Evolutionary conservation across 73 alveolate species (phyloP), one percentile per base, ranked within the genome.

Genomic region (Uronychia binucleata): DNA sequence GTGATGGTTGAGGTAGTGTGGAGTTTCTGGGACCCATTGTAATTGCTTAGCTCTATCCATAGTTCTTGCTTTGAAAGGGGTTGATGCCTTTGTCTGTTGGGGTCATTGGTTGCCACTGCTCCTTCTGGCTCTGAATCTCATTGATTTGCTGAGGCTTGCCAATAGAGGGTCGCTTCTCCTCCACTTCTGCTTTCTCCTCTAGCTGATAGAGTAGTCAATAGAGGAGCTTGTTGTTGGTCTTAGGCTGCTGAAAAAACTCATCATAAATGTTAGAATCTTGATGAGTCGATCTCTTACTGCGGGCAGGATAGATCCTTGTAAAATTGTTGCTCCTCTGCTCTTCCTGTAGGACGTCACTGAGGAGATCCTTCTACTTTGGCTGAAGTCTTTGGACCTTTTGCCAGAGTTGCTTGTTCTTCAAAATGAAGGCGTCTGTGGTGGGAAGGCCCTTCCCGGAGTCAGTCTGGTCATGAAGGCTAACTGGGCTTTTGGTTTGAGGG

Each of bases 271-370:
- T 30, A 33, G 75, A 29, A 0, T 77, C 78, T 77, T 57, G 19
- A 46, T 46, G 5, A 46, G 5, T 46, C 67, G 19, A 19, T 46
- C 19, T 46, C 67, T 46, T 46, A 46, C 67, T 79, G 58, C 86
- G 32, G 34, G 78, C 27, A 0, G 94, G 94, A 77, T 83, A 88
- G 29, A 88, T 88, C 34, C 94, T 74, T 11, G 81, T 74, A 46
- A 83, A 88, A 75, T 88, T 88, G 26, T 80, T 79, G 33, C 34
- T 60, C 28, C 94, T 30, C 0, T 28, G 31, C 0, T 81, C 86
- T 46, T 88, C 94, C 1, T 34, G 83, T 26, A 88, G 29, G n/a
- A 88, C 84, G 8, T 88, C 94, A 26, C 79, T 79, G 27, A 86
- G 60, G 31, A 86, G 5, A 0, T 74, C 78, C 28, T 74, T 60